Evolutionary conservation across 176 grass and related monocot species (phyloP).

Genomic region (Zizania latifolia): DNA sequence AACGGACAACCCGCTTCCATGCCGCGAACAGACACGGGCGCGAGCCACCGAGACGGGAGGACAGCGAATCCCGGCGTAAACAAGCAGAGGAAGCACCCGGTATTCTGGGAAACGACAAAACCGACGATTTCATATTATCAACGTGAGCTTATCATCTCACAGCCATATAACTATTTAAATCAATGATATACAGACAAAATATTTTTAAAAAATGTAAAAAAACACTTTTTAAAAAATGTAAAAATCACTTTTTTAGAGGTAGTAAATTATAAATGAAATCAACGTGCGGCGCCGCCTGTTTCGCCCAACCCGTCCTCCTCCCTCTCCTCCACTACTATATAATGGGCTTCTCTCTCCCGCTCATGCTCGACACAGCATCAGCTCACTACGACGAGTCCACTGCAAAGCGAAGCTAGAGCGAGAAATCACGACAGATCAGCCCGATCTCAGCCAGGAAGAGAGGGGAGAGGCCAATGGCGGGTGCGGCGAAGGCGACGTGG

Average conservation of each 20-base stretch:
- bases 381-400: not conserved
- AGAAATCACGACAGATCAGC: not conserved
- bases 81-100: not conserved
- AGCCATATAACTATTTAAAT: too few species aligned
- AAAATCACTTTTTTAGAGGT: too few species aligned
- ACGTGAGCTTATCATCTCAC: too few species aligned
- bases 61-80: not conserved
- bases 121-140: too few species aligned
- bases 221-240: too few species aligned
- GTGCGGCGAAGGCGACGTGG: slow-evolving; percentile 43
- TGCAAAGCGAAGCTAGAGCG: not conserved
- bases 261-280: too few species aligned
- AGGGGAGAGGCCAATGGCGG: slow-evolving; percentile 35
- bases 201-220: too few species aligned
- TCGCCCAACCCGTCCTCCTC: not conserved
- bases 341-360: not conserved
- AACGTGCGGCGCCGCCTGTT: not conserved
- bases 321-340: not conserved
- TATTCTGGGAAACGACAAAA: slow-evolving; percentile 25
- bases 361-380: not conserved
- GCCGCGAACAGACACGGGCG: not conserved
- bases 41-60: not conserved
- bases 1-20: too few species aligned
- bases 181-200: too few species aligned
- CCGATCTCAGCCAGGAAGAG: not conserved